Evolutionary conservation across 78 protist species (phyloP).

Genomic region (Dictyostelium purpureum): DNA sequence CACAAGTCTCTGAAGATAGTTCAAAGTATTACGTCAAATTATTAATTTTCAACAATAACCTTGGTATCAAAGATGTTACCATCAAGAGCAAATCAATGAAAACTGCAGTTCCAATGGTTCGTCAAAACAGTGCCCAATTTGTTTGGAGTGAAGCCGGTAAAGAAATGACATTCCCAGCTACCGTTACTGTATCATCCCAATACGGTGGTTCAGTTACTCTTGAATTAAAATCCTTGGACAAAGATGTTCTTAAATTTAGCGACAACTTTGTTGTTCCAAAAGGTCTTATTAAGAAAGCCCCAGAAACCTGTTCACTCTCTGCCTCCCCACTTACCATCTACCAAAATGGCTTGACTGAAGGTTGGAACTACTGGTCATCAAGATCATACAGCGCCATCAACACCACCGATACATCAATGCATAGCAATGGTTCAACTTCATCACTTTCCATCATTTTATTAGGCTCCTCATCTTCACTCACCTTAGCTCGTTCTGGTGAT

Average conservation of each 20-base stretch:
- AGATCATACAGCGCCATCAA: slow-evolving; percentile 10
- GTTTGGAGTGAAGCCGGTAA: slow-evolving; percentile 18
- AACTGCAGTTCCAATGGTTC: neutral
- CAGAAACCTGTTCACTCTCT: slow-evolving; percentile 12
- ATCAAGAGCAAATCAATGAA: slow-evolving; percentile 9
- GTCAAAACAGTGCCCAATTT: slow-evolving; percentile 39
- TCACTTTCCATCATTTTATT: neutral
- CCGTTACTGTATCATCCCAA: neutral
- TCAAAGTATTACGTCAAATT: slow-evolving; percentile 27
- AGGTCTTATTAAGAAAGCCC: neutral
- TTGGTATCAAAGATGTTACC: slow-evolving; percentile 27
- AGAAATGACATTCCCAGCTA: slow-evolving; percentile 44
- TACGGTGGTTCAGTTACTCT: slow-evolving; percentile 28
- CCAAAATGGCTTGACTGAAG: slow-evolving; percentile 26
- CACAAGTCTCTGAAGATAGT: neutral
- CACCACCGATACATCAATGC: neutral
- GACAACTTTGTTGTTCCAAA: slow-evolving; percentile 23
- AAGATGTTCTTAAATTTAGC: neutral
- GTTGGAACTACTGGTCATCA: slow-evolving; percentile 33
- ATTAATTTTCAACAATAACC: slow-evolving; percentile 31
- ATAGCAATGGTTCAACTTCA: neutral
- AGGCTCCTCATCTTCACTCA: slow-evolving; percentile 12
- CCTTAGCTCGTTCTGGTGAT: slow-evolving; percentile 25
- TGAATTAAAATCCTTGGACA: neutral
- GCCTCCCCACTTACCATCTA: slow-evolving; percentile 28